These are phyloP conservation scores for Apiotrichum veenhuisii DNA, from an alignment of 1,284 basidiomycete species.

Conservation along the genomic window DNA sequence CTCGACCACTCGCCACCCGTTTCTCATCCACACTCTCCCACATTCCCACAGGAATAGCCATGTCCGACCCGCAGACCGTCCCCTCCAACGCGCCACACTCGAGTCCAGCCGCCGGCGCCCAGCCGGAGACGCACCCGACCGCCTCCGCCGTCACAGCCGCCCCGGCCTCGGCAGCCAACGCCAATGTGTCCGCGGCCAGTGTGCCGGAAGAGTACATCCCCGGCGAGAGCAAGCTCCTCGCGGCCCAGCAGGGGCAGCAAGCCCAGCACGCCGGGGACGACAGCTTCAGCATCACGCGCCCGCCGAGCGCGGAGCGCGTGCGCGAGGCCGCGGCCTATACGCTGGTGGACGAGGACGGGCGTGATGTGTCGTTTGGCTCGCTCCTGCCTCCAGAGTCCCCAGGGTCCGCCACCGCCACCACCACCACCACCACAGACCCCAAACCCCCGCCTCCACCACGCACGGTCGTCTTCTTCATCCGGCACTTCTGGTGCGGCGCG, in stretches of 20 bases:
- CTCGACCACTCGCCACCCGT: too few species aligned
- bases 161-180: too few species aligned
- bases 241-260: not conserved
- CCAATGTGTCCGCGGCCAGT: too few species aligned
- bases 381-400: not conserved
- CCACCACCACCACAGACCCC: too few species aligned
- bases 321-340: constrained; percentile 6
- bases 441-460: too few species aligned
- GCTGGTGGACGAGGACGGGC: constrained; percentile 4
- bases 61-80: too few species aligned
- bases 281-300: constrained; percentile 26
- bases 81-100: too few species aligned
- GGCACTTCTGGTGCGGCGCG: constrained; percentile 48
- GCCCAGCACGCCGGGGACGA: constrained; percentile 20
- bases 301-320: constrained; percentile 29
- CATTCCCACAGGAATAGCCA: too few species aligned
- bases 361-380: not conserved
- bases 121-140: too few species aligned
- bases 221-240: not conserved
- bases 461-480: constrained; percentile 45
- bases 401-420: not conserved
- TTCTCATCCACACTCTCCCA: too few species aligned
- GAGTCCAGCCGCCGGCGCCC: too few species aligned
- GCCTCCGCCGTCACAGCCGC: too few species aligned
- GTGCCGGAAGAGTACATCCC: not conserved